Conservation (phyloP, 2,329 filamentous ascomycete species). For the Epichloe scottii region DNA sequence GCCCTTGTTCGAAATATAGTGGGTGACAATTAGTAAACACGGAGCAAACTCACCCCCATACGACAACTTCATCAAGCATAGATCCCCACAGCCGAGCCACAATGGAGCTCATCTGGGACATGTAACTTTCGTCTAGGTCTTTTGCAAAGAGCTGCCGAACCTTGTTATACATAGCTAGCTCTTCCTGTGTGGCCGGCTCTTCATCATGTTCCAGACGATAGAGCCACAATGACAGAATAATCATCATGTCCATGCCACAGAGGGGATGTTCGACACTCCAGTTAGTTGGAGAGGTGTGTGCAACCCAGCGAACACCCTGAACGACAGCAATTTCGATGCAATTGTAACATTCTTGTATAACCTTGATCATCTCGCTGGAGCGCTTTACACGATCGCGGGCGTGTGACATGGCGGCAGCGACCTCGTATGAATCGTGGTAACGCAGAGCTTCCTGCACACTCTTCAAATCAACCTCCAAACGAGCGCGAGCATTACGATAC, state of each 20-base stretch:
- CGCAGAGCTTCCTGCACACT: slow-evolving; percentile 89
- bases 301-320: slow-evolving; percentile 94
- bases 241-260: slow-evolving; percentile 93
- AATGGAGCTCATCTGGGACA: slow-evolving; percentile 80
- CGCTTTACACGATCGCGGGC: slow-evolving; percentile 90
- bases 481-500: slow-evolving; percentile 84
- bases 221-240: slow-evolving; percentile 94
- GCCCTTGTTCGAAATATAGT: neutral
- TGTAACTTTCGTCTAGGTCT: slow-evolving; percentile 71
- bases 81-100: slow-evolving; percentile 93
- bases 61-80: slow-evolving; percentile 96
- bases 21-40: neutral
- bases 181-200: slow-evolving; percentile 74
- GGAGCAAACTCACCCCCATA: slow-evolving; percentile 77
- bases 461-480: slow-evolving; percentile 91
- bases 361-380: slow-evolving; percentile 94
- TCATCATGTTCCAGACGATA: slow-evolving; percentile 99
- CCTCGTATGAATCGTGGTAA: slow-evolving; percentile 95
- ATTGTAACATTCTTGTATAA: slow-evolving; percentile 94
- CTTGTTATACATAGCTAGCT: slow-evolving; percentile 84
- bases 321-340: slow-evolving; percentile 92
- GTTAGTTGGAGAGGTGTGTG: slow-evolving; percentile 93
- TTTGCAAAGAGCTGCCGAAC: slow-evolving; percentile 82
- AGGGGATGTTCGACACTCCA: slow-evolving; percentile 98
- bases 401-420: slow-evolving; percentile 90